phyloP scores from a whole-genome alignment of 805 yeast species.

The Debaryomyces tyrocola region DNA sequence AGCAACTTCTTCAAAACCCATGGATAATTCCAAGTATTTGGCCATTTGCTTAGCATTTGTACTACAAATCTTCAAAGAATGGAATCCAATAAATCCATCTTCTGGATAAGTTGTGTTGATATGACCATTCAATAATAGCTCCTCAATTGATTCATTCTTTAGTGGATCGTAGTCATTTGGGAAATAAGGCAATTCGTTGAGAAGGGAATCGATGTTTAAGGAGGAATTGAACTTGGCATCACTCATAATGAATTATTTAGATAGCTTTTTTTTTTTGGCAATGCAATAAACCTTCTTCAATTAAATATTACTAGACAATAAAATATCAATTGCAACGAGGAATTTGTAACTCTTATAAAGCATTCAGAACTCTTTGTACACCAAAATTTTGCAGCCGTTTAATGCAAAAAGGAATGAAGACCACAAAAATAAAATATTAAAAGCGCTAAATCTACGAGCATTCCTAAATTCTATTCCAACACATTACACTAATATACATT shows the following conservation, averaged over 20 bases:
- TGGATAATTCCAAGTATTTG: slow-evolving; percentile 47
- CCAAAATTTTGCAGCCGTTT: not conserved
- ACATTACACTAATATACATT: too few relatives aligned
- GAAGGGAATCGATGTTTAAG: not conserved
- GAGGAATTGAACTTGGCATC: not conserved
- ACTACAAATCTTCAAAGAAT: slow-evolving; percentile 68
- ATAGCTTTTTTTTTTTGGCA: not conserved
- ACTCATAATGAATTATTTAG: not conserved
- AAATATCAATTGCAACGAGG: not conserved
- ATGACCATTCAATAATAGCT: slow-evolving; percentile 20
- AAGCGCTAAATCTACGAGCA: too few relatives aligned
- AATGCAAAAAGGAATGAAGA: not conserved
- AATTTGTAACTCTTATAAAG: not conserved
- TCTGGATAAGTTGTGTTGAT: slow-evolving; percentile 13
- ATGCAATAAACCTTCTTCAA: not conserved
- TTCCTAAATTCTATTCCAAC: too few relatives aligned
- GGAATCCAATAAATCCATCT: slow-evolving; percentile 50
- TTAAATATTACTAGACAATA: not conserved
- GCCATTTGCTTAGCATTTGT: slow-evolving; percentile 73
- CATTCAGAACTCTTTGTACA: not conserved
- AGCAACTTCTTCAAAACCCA: slow-evolving; percentile 68
- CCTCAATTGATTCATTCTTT: slow-evolving; percentile 10
- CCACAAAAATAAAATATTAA: not conserved
- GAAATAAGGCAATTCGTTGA: slow-evolving; percentile 17
- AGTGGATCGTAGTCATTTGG: slow-evolving; percentile 19